Conservation (phyloP, 2,329 filamentous ascomycete genomes). For the Fusarium solani-melongenae region DNA sequence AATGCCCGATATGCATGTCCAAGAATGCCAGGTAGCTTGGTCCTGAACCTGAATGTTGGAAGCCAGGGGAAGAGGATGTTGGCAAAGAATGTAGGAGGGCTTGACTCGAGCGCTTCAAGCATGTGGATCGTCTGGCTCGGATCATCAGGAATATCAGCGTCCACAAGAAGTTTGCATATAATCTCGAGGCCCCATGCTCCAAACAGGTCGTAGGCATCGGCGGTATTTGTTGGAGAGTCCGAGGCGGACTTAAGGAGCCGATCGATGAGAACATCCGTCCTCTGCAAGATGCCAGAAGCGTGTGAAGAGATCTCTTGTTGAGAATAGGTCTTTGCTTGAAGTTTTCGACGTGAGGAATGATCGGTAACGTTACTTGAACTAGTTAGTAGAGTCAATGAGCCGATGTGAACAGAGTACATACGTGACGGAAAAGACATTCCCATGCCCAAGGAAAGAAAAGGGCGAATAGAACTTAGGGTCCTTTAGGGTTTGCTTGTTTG, state of each 20-base stretch:
- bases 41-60: neutral
- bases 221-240: neutral
- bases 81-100: neutral
- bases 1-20: neutral
- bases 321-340: neutral
- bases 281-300: neutral
- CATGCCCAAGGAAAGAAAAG: neutral
- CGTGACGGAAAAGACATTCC: neutral
- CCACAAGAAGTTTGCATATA: neutral
- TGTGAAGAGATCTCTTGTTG: neutral
- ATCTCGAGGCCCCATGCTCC: neutral
- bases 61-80: neutral
- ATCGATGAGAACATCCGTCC: neutral
- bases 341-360: neutral
- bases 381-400: neutral
- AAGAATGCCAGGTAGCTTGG: neutral
- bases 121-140: neutral
- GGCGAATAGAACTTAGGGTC: neutral
- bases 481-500: neutral
- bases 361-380: neutral
- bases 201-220: neutral
- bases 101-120: neutral
- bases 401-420: neutral
- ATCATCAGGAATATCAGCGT: neutral
- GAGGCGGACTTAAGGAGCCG: neutral